A percentile compares a stretch with the other conserved stretches of the same genome.
These are phyloP conservation scores for Mytilinidion resinicola DNA, from an alignment of 495 filamentous ascomycete genomes.

Conservation along the genomic window DNA sequence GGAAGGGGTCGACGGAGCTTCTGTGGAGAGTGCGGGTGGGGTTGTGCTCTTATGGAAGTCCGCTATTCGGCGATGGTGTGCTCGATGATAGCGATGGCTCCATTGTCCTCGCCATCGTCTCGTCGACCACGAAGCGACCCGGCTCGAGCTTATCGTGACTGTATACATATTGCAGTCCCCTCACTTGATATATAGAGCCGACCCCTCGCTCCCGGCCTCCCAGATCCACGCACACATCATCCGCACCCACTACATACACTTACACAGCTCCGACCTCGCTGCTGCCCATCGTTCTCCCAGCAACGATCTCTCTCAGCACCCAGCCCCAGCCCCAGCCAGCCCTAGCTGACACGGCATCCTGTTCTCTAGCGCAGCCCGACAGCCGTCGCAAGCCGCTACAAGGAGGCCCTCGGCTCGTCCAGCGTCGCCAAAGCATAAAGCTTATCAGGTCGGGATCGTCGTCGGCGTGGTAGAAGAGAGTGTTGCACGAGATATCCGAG, in stretches of 20 bases:
- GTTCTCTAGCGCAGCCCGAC: neutral
- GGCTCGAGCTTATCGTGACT: slow-evolving; percentile 10
- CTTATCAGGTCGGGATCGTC: neutral
- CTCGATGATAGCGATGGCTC: slow-evolving; percentile 24
- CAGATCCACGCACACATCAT: neutral
- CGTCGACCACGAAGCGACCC: neutral
- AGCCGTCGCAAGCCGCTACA: neutral
- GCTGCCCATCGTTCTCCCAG: neutral
- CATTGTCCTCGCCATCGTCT: slow-evolving; percentile 25
- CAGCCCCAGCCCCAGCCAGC: too few species aligned
- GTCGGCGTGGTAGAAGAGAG: neutral
- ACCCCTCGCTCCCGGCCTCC: neutral
- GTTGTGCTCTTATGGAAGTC: slow-evolving; percentile 3
- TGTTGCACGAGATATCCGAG: too few species aligned
- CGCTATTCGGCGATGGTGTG: slow-evolving; percentile 23
- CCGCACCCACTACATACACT: neutral
- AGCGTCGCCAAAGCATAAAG: neutral
- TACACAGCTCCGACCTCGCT: neutral
- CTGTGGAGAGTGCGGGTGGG: slow-evolving; percentile 13
- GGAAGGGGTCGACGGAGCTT: neutral
- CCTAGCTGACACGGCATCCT: too few species aligned
- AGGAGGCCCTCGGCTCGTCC: neutral
- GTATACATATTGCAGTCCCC: neutral
- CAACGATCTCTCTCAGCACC: neutral
- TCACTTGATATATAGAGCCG: neutral